Evolutionary conservation across 352 stramenopile genomes (phyloP).

Genomic region (Peronospora destructor): DNA sequence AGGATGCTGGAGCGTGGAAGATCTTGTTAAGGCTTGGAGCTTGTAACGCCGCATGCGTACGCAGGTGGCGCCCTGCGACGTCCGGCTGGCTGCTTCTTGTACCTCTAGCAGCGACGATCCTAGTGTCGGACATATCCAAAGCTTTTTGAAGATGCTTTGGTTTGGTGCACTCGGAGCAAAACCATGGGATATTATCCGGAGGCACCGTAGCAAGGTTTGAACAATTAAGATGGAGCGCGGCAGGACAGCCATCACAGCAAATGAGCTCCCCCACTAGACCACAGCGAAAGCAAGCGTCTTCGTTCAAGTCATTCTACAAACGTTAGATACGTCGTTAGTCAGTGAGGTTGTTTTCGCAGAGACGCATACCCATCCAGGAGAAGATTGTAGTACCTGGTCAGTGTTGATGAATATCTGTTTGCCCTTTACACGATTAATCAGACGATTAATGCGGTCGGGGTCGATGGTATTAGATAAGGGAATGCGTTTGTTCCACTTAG

Average conservation of each 20-base stretch:
- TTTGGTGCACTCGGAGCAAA: conserved; percentile 64
- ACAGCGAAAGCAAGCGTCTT: conserved; percentile 74
- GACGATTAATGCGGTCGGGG: conserved; percentile 53
- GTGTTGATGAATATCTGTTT: conserved; percentile 53
- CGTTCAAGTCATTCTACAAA: conserved; percentile 66
- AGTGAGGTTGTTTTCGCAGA: neutral
- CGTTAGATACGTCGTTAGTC: conserved; percentile 4
- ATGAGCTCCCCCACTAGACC: conserved; percentile 64
- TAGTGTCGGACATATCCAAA: conserved; percentile 11
- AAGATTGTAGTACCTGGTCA: conserved; percentile 46
- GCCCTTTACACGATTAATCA: conserved; percentile 62
- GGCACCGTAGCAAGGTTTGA: conserved; percentile 60
- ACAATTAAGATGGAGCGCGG: conserved; percentile 71
- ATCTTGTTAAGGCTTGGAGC: conserved; percentile 61
- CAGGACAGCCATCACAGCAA: conserved; percentile 74
- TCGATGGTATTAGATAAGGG: conserved; percentile 40
- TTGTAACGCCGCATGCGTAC: conserved; percentile 34
- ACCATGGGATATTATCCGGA: conserved; percentile 50
- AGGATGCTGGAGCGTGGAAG: conserved; percentile 33
- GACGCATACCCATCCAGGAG: neutral
- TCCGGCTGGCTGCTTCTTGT: conserved; percentile 20
- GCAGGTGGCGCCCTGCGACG: conserved; percentile 34
- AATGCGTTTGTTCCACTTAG: conserved; percentile 65
- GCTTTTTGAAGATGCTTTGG: conserved; percentile 29
- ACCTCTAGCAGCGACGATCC: conserved; percentile 8